Evolutionary conservation across 2,329 filamentous ascomycete genomes (phyloP).

Genomic region (Davidsoniella neocaledoniae): DNA sequence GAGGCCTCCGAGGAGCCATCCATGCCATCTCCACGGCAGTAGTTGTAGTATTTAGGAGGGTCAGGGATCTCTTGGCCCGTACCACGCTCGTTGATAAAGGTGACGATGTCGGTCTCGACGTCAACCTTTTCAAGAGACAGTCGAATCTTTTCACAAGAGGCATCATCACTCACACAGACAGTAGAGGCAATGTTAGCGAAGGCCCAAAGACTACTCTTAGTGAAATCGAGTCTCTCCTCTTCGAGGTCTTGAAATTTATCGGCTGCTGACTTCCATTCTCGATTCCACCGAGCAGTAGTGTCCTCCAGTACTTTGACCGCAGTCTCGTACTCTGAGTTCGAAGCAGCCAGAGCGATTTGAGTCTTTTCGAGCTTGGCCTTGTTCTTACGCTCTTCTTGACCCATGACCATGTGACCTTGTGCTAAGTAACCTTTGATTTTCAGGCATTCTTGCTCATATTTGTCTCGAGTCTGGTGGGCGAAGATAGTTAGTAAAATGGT

Average conservation of each 20-base stretch:
- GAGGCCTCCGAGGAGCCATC: constrained; percentile 71
- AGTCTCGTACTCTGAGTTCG: constrained; percentile 83
- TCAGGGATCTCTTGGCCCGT: constrained; percentile 97
- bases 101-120: constrained; percentile 82
- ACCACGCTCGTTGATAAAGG: constrained; percentile 74
- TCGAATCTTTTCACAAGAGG: constrained; percentile 90
- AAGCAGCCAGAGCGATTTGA: constrained; percentile 80
- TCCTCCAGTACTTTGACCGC: constrained; percentile 89
- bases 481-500: constrained; percentile 10
- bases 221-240: constrained; percentile 91
- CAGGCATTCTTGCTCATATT: constrained; percentile 92
- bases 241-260: constrained; percentile 99
- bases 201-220: constrained; percentile 93
- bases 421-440: constrained; percentile 98
- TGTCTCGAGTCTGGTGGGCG: constrained; percentile 54
- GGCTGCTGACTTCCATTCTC: constrained; percentile 94
- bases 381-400: constrained; percentile 95
- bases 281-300: constrained; percentile 88
- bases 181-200: constrained; percentile 96
- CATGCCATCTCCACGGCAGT: constrained; percentile 71
- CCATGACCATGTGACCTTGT: constrained; percentile 99
- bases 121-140: constrained; percentile 88
- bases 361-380: constrained; percentile 98
- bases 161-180: constrained; percentile 93
- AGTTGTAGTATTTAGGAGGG: constrained; percentile 96